Base-by-base conservation (phyloP, 1,284 basidiomycete genomes). In the Anthracocystis walkeri region DNA sequence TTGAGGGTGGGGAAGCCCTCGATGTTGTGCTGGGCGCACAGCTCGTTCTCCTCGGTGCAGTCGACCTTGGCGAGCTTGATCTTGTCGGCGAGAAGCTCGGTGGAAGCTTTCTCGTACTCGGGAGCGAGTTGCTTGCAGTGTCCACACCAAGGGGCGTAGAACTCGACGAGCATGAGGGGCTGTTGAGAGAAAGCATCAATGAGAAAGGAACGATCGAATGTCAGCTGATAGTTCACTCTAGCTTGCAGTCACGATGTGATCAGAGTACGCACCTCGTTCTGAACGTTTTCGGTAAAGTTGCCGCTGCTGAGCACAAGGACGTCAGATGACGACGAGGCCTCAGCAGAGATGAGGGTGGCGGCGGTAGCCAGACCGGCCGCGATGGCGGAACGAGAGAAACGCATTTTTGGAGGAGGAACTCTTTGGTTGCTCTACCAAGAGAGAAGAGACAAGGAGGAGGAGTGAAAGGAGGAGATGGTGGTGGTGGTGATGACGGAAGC, bases 51-150 rank as follows among this genome's bases (percentile, higher is more conserved):
- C 66, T 95, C 94, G 65, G 86, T 84, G 78, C 86, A 87, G 82
- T 88, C 86, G 27, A 88, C 87, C 87, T 99, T 97, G 78, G 95
- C 95, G 60, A 99, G 87, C 87, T 93, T 93, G 88, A 99, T 94
- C 86, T 89, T 88, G 75, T 92, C 91, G n/a, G 77, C 48, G 87
- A 96, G 95, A 85, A 99, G 91, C 54, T 90, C 88, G 20, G 94
- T 96, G 3, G 97, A 95, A 16, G 97, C 96, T 86, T 94, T 93
- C 87, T 97, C 95, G 85, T 98, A 99, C 82, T 99, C 65, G 58
- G 86, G 86, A 23, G 81, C 81, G 31, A 87, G 81, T 23, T 92
- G 91, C 86, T 95, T 94, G 89, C 94, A 96, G 88, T 84, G 72
- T 33, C 85, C 86, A 31, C 85, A 93, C 93, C 93, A 94, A 65